A percentile compares a stretch with the other conserved stretches of the same genome.
Evolutionary conservation across 208 protist genomes (phyloP).

Genomic region (Leishmania braziliensis): DNA sequence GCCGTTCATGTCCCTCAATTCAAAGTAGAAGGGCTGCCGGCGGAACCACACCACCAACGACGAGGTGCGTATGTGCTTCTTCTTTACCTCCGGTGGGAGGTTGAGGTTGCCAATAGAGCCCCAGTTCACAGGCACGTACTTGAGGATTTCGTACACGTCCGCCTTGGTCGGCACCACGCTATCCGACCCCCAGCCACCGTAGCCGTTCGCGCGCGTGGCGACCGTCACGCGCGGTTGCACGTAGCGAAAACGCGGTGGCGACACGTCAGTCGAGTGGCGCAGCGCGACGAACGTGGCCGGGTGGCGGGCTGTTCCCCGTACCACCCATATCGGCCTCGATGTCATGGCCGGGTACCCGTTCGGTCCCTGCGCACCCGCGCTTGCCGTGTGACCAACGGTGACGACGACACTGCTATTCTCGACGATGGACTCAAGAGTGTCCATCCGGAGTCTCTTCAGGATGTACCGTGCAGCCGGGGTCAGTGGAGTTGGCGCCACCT

Average conservation of each 20-base stretch:
- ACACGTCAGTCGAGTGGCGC: constrained; percentile 30
- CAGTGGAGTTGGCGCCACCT: background rate
- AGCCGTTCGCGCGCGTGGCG: constrained; percentile 58
- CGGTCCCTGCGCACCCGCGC: background rate
- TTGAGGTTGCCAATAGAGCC: constrained; percentile 64
- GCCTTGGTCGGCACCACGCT: constrained; percentile 56
- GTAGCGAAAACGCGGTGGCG: constrained; percentile 48
- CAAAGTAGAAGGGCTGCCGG: constrained; percentile 86
- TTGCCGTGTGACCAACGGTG: background rate
- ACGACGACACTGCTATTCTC: constrained; percentile 19
- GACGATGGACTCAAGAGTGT: constrained; percentile 20
- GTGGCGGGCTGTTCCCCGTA: background rate
- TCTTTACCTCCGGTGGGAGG: constrained; percentile 57
- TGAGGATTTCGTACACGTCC: constrained; percentile 82
- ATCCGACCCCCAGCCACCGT: constrained; percentile 68
- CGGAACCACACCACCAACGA: constrained; percentile 75
- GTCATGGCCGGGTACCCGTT: constrained; percentile 3
- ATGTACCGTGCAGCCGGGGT: background rate
- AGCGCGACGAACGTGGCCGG: constrained; percentile 36
- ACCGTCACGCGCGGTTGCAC: constrained; percentile 28
- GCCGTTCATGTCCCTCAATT: constrained; percentile 70
- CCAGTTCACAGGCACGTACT: constrained; percentile 87
- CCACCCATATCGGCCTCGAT: constrained; percentile 26
- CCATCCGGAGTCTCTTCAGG: constrained; percentile 6
- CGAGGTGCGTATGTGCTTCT: constrained; percentile 64